Conservation (phyloP, 2,329 filamentous ascomycete species). For the Sclerotinia glacialis region DNA sequence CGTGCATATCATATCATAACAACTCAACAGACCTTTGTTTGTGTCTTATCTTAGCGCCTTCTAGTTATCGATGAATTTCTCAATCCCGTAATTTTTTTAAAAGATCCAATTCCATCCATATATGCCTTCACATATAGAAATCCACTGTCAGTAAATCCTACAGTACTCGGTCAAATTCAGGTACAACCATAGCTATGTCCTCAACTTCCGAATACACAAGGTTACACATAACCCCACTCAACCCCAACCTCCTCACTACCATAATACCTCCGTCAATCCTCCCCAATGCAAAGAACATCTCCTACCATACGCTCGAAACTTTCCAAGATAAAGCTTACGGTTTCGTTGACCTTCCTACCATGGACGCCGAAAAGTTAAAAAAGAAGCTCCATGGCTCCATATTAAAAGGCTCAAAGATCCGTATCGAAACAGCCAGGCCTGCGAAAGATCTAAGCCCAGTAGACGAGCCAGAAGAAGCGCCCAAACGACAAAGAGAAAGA, state of each 20-base stretch:
- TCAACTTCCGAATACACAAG: slow-evolving; percentile 45
- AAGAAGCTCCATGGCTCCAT: slow-evolving; percentile 87
- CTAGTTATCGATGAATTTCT: slow-evolving; percentile 14
- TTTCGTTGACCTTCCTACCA: slow-evolving; percentile 76
- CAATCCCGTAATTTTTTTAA: background rate
- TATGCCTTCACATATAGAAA: background rate
- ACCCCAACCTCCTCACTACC: slow-evolving; percentile 66
- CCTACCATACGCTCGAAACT: slow-evolving; percentile 81
- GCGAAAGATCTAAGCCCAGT: slow-evolving; percentile 44
- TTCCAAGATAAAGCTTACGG: slow-evolving; percentile 91
- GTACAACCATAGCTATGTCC: slow-evolving; percentile 10
- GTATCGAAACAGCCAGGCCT: slow-evolving; percentile 75
- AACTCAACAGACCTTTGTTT: background rate
- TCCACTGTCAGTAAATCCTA: background rate
- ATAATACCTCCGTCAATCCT: slow-evolving; percentile 68
- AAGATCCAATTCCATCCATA: background rate
- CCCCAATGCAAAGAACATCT: slow-evolving; percentile 70
- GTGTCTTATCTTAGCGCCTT: slow-evolving; percentile 15
- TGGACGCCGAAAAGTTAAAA: slow-evolving; percentile 85
- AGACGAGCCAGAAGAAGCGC: slow-evolving; percentile 40
- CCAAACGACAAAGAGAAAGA: slow-evolving; percentile 44
- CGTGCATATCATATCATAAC: too few species aligned
- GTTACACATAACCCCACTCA: slow-evolving; percentile 87
- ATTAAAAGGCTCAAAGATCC: slow-evolving; percentile 80
- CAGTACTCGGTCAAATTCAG: background rate